Evolutionary conservation across 225 moss, liverwort and hornwort species (phyloP).

Genomic region (Rhytidiadelphus loreus): DNA sequence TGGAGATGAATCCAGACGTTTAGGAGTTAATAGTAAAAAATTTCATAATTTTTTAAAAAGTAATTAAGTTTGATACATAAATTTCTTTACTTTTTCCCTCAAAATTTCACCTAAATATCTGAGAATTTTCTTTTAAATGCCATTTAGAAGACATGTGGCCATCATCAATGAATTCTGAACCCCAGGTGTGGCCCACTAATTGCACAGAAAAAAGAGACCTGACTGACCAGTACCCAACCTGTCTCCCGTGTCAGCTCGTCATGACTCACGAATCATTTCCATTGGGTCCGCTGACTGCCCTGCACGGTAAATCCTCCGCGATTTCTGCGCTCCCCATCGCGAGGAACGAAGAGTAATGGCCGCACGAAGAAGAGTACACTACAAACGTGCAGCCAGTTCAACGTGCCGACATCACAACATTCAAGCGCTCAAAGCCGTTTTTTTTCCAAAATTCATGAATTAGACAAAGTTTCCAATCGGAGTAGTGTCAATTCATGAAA

Average conservation of each 20-base stretch:
- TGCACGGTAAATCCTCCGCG: neutral
- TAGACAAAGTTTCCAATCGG: neutral
- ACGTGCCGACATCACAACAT: neutral
- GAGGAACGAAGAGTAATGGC: neutral
- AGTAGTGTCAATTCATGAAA: neutral
- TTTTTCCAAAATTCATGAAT: too few relatives aligned
- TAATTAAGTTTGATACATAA: neutral
- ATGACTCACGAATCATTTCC: neutral
- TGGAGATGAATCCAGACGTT: too few relatives aligned
- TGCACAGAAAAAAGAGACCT: neutral
- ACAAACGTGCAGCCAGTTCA: neutral
- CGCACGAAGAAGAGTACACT: neutral
- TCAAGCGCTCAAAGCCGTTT: too few relatives aligned
- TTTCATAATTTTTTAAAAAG: too few relatives aligned
- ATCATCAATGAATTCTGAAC: neutral
- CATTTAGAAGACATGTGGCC: neutral
- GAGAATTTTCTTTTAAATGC: neutral
- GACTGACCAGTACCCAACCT: too few relatives aligned
- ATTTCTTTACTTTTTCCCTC: neutral
- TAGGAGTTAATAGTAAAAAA: too few relatives aligned
- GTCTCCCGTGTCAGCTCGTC: neutral
- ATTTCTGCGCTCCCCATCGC: neutral
- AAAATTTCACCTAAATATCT: neutral
- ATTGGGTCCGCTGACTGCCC: neutral
- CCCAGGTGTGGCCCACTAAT: neutral